A percentile compares a stretch with the other conserved stretches of the same genome.
Evolutionary conservation across 108 stramenopile genomes (phyloP).

Genomic region (Cyclotella sp.): DNA sequence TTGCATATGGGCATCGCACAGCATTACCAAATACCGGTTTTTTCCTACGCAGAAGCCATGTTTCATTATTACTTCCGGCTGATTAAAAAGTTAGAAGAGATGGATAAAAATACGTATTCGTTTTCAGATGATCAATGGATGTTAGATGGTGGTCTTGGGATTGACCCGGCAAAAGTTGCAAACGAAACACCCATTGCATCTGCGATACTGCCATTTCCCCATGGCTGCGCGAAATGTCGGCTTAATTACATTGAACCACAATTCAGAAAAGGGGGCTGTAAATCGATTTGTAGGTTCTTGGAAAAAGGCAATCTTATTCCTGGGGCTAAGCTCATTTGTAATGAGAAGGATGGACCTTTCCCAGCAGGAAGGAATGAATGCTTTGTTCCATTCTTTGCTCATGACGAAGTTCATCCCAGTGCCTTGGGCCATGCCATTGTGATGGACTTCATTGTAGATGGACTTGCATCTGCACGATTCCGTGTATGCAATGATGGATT

Average conservation of each 20-base stretch:
- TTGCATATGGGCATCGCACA: constrained; percentile 71
- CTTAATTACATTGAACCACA: constrained; percentile 46
- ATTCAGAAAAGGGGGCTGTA: constrained; percentile 55
- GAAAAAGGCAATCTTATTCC: constrained; percentile 37
- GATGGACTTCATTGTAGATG: constrained; percentile 55
- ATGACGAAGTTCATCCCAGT: constrained; percentile 63
- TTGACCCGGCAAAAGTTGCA: background rate
- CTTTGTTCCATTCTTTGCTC: constrained; percentile 60
- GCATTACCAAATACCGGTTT: constrained; percentile 72
- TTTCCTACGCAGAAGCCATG: constrained; percentile 63
- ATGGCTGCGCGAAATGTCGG: constrained; percentile 62
- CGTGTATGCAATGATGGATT: constrained; percentile 36
- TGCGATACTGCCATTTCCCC: constrained; percentile 60
- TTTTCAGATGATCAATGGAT: constrained; percentile 25
- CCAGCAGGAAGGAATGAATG: constrained; percentile 49
- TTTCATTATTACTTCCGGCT: constrained; percentile 53
- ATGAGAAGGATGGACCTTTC: constrained; percentile 36
- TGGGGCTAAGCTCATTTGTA: constrained; percentile 38
- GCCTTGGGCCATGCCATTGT: constrained; percentile 61
- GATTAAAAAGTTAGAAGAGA: constrained; percentile 39
- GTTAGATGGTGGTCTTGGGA: constrained; percentile 17
- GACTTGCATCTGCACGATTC: constrained; percentile 44
- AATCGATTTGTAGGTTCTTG: constrained; percentile 53
- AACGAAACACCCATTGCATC: constrained; percentile 22
- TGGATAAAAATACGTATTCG: constrained; percentile 43